Evolutionary conservation across 768 basidiomycete genomes (phyloP).

Genomic region (Mrakia gelida): DNA sequence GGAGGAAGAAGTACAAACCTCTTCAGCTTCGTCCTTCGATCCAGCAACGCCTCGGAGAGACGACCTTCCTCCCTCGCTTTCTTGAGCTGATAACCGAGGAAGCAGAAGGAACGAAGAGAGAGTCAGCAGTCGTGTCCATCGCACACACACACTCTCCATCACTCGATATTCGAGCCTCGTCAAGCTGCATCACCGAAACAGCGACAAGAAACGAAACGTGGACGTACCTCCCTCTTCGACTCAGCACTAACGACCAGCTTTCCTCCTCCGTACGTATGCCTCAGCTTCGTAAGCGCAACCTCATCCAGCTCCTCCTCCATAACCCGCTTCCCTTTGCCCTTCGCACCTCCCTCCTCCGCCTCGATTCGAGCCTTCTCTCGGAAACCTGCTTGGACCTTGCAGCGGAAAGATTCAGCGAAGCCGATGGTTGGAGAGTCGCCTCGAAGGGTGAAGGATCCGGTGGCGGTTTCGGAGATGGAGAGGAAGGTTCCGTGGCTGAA

Average conservation of each 20-base stretch:
- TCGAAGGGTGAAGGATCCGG: constrained; percentile 68
- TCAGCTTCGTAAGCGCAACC: constrained; percentile 61
- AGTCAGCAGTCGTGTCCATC: no score
- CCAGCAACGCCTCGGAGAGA: constrained; percentile 72
- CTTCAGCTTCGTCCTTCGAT: constrained; percentile 76
- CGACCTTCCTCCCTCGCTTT: constrained; percentile 71
- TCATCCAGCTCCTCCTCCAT: constrained; percentile 62
- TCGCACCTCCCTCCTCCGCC: constrained; percentile 26
- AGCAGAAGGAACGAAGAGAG: not conserved
- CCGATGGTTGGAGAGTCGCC: constrained; percentile 83
- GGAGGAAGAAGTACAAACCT: constrained; percentile 51
- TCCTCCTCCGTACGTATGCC: constrained; percentile 82
- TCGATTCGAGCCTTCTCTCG: constrained; percentile 76
- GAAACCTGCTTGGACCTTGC: constrained; percentile 85
- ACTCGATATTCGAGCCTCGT: no score
- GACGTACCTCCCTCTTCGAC: constrained; percentile 67
- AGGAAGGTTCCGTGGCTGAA: constrained; percentile 85
- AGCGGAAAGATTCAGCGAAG: constrained; percentile 78
- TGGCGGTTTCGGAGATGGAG: constrained; percentile 77
- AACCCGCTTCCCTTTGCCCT: constrained; percentile 63
- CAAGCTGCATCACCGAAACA: not conserved
- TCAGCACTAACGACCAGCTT: constrained; percentile 62
- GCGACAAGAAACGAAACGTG: constrained; percentile 15
- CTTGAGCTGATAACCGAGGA: constrained; percentile 57
- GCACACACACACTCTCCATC: no score